Percentiles rank a stretch among this genome's conserved stretches.
These are phyloP conservation scores for Collybia mongolica DNA, from an alignment of 768 basidiomycete genomes.

Conservation along the genomic window DNA sequence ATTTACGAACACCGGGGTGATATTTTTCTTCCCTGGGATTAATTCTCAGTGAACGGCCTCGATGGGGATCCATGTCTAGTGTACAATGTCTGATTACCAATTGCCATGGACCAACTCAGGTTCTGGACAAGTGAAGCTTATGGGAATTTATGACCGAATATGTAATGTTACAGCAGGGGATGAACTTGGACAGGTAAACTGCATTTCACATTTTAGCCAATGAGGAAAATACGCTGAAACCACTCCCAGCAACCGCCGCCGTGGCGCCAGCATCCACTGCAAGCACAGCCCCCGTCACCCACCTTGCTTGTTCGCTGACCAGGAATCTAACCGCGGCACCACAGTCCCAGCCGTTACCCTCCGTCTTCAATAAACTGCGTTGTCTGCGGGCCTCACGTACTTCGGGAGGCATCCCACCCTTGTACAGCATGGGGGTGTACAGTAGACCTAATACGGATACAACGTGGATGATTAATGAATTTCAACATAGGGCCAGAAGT, in stretches of 20 bases:
- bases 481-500: not conserved
- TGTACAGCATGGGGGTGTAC: conserved; percentile 41
- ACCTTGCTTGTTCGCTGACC: conserved; percentile 40
- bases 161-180: too few relatives aligned
- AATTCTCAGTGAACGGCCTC: too few relatives aligned
- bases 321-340: conserved; percentile 38
- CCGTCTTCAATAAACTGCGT: conserved; percentile 35
- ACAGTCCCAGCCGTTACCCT: conserved; percentile 43
- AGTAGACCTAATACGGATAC: conserved; percentile 30
- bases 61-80: too few relatives aligned
- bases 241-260: conserved; percentile 20
- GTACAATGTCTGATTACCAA: too few relatives aligned
- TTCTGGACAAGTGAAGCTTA: too few relatives aligned
- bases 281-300: conserved; percentile 39
- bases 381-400: conserved; percentile 34
- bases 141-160: too few relatives aligned
- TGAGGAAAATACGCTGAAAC: too few relatives aligned
- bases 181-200: too few relatives aligned
- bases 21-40: too few relatives aligned
- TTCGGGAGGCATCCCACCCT: conserved; percentile 30
- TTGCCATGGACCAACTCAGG: too few relatives aligned
- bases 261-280: conserved; percentile 42
- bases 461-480: not conserved
- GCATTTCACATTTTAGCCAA: not conserved
- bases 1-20: too few relatives aligned